Conservation (phyloP, 306 rosid species). For the Castanopsis chinensis region DNA sequence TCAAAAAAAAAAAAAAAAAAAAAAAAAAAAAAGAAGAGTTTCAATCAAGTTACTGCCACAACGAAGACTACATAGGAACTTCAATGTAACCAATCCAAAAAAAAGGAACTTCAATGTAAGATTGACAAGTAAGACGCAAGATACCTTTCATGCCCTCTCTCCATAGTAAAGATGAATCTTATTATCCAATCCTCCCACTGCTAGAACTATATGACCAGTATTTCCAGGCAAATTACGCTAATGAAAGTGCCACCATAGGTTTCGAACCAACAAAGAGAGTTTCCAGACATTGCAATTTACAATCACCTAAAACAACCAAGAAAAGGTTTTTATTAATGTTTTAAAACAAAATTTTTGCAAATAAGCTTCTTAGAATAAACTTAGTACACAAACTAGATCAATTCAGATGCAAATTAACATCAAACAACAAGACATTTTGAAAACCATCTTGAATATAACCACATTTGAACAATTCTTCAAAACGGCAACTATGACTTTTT, state of each 20-base stretch:
- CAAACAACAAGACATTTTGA: not conserved
- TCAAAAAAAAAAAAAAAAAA: too few relatives aligned
- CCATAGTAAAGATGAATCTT: slow-evolving; percentile 90
- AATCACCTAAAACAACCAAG: slow-evolving; percentile 58
- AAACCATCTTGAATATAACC: not conserved
- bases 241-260: slow-evolving; percentile 82
- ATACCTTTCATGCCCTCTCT: slow-evolving; percentile 76
- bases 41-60: not conserved
- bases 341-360: not conserved
- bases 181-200: slow-evolving; percentile 97
- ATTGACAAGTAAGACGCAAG: slow-evolving; percentile 2
- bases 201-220: slow-evolving; percentile 60
- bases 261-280: slow-evolving; percentile 70
- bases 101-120: not conserved
- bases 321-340: not conserved
- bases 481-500: not conserved
- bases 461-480: not conserved
- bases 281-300: slow-evolving; percentile 59
- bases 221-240: slow-evolving; percentile 85
- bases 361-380: not conserved
- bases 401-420: not conserved
- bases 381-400: not conserved
- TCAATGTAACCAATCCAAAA: too few relatives aligned
- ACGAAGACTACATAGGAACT: slow-evolving; percentile 3
- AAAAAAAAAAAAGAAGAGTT: too few relatives aligned